These are phyloP conservation scores for Penicillium thymicola DNA, from an alignment of 2,329 filamentous ascomycete species.

Conservation along the genomic window DNA sequence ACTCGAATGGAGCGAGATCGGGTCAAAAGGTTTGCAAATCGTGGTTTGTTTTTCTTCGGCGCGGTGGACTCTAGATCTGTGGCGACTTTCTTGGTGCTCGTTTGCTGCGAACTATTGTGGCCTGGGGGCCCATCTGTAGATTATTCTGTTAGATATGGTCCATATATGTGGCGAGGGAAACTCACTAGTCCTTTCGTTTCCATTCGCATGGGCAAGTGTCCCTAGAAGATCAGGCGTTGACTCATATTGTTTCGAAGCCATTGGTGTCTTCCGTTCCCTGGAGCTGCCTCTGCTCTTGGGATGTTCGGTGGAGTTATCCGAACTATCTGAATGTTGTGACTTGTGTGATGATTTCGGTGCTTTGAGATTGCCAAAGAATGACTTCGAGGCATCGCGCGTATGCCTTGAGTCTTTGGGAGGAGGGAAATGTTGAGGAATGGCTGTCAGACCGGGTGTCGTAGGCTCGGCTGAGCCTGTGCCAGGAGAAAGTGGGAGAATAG, in stretches of 20 bases:
- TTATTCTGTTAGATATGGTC: conserved; percentile 4
- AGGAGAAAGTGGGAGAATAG: conserved; percentile 30
- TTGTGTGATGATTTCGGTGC: conserved; percentile 46
- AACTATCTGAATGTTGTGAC: conserved; percentile 41
- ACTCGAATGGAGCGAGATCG: conserved; percentile 45
- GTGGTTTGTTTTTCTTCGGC: conserved; percentile 44
- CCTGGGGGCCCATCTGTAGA: conserved; percentile 20
- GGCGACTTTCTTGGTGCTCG: conserved; percentile 25
- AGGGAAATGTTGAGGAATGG: conserved; percentile 45
- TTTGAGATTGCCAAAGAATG: conserved; percentile 48
- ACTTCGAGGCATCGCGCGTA: conserved; percentile 44
- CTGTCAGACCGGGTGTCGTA: conserved; percentile 43
- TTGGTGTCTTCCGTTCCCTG: conserved; percentile 40
- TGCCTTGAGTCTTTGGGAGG: conserved; percentile 44
- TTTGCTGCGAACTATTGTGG: conserved; percentile 23
- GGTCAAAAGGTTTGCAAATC: conserved; percentile 45
- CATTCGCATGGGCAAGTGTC: conserved; percentile 27
- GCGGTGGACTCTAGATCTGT: conserved; percentile 29
- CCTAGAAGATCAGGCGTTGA: conserved; percentile 44
- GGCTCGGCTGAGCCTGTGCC: conserved; percentile 24
- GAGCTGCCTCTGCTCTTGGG: conserved; percentile 45
- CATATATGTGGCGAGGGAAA: not conserved
- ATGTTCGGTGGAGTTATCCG: conserved; percentile 35
- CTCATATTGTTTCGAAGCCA: conserved; percentile 37
- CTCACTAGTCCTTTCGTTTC: conserved; percentile 29